These are phyloP conservation scores for Prinsepia uniflora DNA, from an alignment of 306 rosid species.

Conservation along the genomic window DNA sequence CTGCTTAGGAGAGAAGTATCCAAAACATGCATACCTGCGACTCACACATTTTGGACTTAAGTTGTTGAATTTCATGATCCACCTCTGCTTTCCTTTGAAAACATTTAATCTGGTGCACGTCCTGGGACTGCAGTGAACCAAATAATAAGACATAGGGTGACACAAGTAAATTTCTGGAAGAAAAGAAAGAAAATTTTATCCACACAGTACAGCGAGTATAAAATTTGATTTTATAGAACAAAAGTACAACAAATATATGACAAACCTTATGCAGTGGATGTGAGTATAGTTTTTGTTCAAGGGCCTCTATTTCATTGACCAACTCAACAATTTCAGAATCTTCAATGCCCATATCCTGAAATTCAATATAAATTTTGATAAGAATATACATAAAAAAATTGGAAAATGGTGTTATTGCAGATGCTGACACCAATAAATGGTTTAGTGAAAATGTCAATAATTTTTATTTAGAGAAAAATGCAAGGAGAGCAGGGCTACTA, in stretches of 20 bases:
- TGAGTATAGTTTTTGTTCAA: constrained; percentile 64
- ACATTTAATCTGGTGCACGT: constrained; percentile 75
- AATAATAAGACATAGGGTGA: constrained; percentile 8
- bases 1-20: constrained; percentile 13
- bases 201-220: constrained; percentile 5
- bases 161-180: constrained; percentile 17
- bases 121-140: constrained; percentile 52
- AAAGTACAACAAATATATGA: constrained; percentile 2
- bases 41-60: constrained; percentile 91
- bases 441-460: not conserved
- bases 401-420: not conserved
- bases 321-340: constrained; percentile 77
- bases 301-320: constrained; percentile 74
- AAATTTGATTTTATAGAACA: constrained; percentile 1
- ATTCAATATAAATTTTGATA: constrained; percentile 17
- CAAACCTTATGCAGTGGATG: constrained; percentile 93
- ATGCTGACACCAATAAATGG: not conserved
- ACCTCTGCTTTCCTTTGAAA: constrained; percentile 96
- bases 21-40: constrained; percentile 65
- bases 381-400: constrained; percentile 1
- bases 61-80: constrained; percentile 90
- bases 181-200: constrained; percentile 16
- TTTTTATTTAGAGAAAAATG: not conserved
- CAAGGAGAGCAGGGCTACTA: not conserved
- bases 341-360: constrained; percentile 82